Evolutionary conservation across 176 grass and related monocot genomes (phyloP).

Genomic region (bread wheat (Triticum aestivum)): IWGSC_CS_RefSeq_v2.1 NC_057795.1:361051517-361052016

Average conservation of each 20-base stretch:
- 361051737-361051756: background rate
- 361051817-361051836: background rate
- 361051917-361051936: no score
- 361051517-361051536: background rate
- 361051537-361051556: background rate
- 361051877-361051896: background rate
- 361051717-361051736: background rate
- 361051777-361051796: background rate
- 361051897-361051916: background rate
- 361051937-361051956: no score
- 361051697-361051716: background rate
- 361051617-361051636: background rate
- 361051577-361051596: background rate
- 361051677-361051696: background rate
- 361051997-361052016: background rate
- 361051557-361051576: background rate
- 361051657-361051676: background rate
- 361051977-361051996: background rate
- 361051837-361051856: background rate
- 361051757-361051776: background rate
- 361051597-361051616: background rate
- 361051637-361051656: background rate
- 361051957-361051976: background rate
- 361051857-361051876: conserved; percentile 6
- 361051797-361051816: conserved; percentile 24